Percentiles rank a stretch among this genome's conserved stretches.
Conservation (phyloP, 768 basidiomycete genomes). For the Chalciporus chontae region DNA sequence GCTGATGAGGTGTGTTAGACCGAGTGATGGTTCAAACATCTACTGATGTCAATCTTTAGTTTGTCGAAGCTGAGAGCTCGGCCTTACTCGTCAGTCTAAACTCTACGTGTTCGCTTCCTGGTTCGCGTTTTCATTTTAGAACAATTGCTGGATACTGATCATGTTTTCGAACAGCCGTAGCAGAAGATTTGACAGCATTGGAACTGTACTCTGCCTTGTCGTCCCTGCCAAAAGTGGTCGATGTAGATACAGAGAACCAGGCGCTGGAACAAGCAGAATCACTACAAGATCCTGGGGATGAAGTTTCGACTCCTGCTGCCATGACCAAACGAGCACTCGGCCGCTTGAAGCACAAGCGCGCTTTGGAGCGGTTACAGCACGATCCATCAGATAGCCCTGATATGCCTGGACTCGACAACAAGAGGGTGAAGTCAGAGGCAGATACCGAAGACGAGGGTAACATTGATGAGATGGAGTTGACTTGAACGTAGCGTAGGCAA, state of each 20-base stretch:
- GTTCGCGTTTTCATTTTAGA: conserved; percentile 30
- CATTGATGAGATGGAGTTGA: background rate
- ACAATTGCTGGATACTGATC: background rate
- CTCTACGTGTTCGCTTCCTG: conserved; percentile 40
- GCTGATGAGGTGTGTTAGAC: conserved; percentile 37
- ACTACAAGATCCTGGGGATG: conserved; percentile 11
- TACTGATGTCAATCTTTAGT: conserved; percentile 14
- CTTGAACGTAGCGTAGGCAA: background rate
- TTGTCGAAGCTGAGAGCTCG: conserved; percentile 17
- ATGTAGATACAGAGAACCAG: conserved; percentile 43
- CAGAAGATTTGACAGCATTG: conserved; percentile 46
- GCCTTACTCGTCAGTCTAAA: conserved; percentile 46
- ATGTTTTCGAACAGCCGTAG: conserved; percentile 37
- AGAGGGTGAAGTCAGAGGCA: conserved; percentile 18
- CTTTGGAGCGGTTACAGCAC: conserved; percentile 32
- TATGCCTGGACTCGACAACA: conserved; percentile 3
- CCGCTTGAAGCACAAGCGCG: conserved; percentile 49
- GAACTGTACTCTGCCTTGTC: conserved; percentile 59
- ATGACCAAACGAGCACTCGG: conserved; percentile 46
- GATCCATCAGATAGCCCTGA: conserved; percentile 4
- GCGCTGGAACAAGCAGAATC: conserved; percentile 26
- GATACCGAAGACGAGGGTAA: conserved; percentile 1
- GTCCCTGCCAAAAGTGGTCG: conserved; percentile 57
- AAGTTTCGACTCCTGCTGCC: conserved; percentile 12
- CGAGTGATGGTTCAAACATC: background rate